Conservation (phyloP, 2,329 filamentous ascomycete genomes). For the Xylariaceae sp. region DNA sequence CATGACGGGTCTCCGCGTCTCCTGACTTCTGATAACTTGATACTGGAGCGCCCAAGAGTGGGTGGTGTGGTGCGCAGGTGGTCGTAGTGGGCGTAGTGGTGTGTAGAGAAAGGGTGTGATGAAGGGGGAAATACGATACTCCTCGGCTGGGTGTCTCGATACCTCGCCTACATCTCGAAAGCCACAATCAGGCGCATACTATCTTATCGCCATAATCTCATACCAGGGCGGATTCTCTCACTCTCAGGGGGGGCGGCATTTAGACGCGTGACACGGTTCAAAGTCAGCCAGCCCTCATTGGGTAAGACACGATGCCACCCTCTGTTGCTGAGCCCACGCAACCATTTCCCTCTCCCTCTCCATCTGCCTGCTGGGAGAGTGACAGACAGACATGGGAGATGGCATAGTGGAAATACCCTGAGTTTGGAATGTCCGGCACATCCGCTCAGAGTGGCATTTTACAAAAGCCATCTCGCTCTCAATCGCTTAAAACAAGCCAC, state of each 20-base stretch:
- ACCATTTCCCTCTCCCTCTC: conserved; percentile 3
- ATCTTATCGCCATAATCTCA: conserved; percentile 25
- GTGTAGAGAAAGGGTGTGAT: conserved; percentile 21
- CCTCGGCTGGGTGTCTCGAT: conserved; percentile 14
- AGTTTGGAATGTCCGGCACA: conserved; percentile 7
- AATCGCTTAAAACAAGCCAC: too few species aligned
- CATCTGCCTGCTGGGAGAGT: conserved; percentile 1
- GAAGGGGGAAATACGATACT: conserved; percentile 15
- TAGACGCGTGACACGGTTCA: conserved; percentile 30
- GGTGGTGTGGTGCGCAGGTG: conserved; percentile 27
- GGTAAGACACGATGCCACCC: conserved; percentile 31
- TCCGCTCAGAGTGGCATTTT: conserved; percentile 7
- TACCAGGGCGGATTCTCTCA: conserved; percentile 22
- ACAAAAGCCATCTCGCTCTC: too few species aligned
- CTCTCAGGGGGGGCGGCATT: conserved; percentile 26
- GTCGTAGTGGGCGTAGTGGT: conserved; percentile 22
- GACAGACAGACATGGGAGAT: conserved; percentile 12
- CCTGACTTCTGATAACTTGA: conserved; percentile 27
- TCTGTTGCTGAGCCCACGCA: conserved; percentile 10
- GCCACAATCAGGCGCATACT: conserved; percentile 21
- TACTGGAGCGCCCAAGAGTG: conserved; percentile 14
- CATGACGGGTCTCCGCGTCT: conserved; percentile 25
- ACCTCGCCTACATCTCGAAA: conserved; percentile 23
- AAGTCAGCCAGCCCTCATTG: conserved; percentile 31
- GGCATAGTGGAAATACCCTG: conserved; percentile 20